Conservation (phyloP, 148 eudicot genomes). For the Mesembryanthemum crystallinum region DNA sequence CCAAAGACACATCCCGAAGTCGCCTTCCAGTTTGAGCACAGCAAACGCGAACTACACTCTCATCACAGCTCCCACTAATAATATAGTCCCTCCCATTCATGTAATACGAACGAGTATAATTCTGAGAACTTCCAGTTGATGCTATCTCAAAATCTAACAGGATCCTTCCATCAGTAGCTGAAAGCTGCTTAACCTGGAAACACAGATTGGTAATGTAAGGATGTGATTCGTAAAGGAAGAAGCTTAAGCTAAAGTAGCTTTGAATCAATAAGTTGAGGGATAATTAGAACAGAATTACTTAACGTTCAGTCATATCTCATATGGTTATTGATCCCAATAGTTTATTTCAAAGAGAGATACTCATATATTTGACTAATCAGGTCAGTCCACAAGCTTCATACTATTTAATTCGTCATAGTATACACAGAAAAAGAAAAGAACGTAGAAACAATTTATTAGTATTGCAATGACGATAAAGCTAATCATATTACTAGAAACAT, state of each 20-base stretch:
- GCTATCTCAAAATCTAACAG: conserved; percentile 65
- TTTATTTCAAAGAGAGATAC: background rate
- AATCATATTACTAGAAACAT: background rate
- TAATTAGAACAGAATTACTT: background rate
- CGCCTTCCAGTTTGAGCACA: conserved; percentile 93
- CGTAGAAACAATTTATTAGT: background rate
- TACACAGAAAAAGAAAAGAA: background rate
- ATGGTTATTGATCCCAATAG: too few relatives aligned
- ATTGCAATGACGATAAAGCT: background rate
- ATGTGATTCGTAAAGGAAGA: background rate
- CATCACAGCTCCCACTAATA: conserved; percentile 90
- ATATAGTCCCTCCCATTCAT: conserved; percentile 90
- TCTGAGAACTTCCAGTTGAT: conserved; percentile 80
- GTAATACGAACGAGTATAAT: conserved; percentile 90
- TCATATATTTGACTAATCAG: background rate
- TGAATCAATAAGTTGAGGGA: background rate
- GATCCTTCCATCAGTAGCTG: conserved; percentile 82
- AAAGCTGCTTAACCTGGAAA: conserved; percentile 80
- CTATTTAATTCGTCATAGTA: background rate
- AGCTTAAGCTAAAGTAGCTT: background rate
- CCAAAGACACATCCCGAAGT: conserved; percentile 65
- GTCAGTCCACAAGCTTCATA: background rate
- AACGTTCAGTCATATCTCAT: background rate
- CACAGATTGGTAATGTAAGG: background rate
- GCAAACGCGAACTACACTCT: conserved; percentile 75